Base-by-base conservation (phyloP, 192 early-diverging fungal genomes). In the Dissophora ornata region DNA sequence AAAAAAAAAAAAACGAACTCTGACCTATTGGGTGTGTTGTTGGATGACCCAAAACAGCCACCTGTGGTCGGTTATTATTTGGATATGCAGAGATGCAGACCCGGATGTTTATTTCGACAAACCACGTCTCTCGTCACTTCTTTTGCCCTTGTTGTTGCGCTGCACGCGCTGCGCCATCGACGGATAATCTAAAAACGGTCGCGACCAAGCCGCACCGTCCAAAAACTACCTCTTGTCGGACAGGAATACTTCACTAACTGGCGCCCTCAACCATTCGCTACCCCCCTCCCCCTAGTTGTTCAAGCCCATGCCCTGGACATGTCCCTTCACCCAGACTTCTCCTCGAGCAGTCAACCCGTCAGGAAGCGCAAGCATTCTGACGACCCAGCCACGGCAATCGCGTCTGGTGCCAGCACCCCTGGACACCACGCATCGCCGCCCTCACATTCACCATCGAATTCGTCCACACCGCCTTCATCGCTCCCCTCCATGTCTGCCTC, bases 281-380 rank as follows among this genome's bases (percentile, higher is more conserved):
- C 3, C 12, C 18, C 12, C 3, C 16, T 8, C 34, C 16, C 19
- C 34, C 40, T 57, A 57, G 56, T 44, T 57, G 25, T 57, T 44
- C 56, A 57, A 57, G 13, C 56, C 22, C 56, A 44, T 29, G 10
- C 56, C 41, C 21, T 42, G 40, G 56, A 57, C 26, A 41, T 57
- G 42, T 47, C 57, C 44, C 28, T 60, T 10, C 15, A 47, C 44
- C 11, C 30, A 2, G 57, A 60, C 44, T 60, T 22, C 18, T 25
- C 36, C 41, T 46, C 57, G 56, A 45, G 41, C n/a, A 46, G 42
- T 60, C 57, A 60, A 47, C 26, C 11, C 7, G 30, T 44, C 38
- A 51, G 53, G 29, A 66, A 66, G 44, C 63, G 53, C 45, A 66
- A 38, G 63, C 52, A 56, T 34, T 66, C 63, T 22, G 63, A 66